A percentile compares a stretch with the other conserved stretches of the same genome.
These are phyloP conservation scores for Ogataea paraovalis DNA, from an alignment of 805 yeast species.

Conservation along the genomic window DNA sequence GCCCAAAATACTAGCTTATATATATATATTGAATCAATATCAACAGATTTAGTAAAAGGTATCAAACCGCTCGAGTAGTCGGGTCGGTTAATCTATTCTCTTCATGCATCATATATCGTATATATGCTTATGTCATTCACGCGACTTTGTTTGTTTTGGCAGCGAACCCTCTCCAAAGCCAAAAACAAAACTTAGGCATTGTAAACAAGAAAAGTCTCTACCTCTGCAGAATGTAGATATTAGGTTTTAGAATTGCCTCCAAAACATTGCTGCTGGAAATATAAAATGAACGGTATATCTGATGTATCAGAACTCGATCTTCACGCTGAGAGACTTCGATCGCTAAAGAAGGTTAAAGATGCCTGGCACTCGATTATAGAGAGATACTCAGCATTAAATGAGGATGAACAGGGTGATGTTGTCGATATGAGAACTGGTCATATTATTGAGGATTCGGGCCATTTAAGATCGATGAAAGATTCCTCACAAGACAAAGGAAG, in stretches of 20 bases:
- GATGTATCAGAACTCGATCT: constrained; percentile 1
- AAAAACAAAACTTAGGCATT: no score
- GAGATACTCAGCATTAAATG: constrained; percentile 46
- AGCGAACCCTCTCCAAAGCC: no score
- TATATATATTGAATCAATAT: no score
- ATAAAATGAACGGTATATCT: not conserved
- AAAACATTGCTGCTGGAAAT: not conserved
- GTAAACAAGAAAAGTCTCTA: no score
- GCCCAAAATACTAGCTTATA: no score
- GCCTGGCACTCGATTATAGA: constrained; percentile 51
- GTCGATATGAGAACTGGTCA: constrained; percentile 64
- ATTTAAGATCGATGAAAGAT: constrained; percentile 44
- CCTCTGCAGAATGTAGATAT: no score
- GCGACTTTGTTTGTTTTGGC: not conserved
- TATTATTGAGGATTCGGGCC: constrained; percentile 66
- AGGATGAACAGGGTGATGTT: constrained; percentile 54
- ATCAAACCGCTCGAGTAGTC: no score
- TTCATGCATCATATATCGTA: no score
- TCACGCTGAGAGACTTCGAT: constrained; percentile 8
- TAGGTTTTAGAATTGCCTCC: no score
- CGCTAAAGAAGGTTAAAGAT: constrained; percentile 18
- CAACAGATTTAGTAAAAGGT: no score
- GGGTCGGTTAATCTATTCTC: no score
- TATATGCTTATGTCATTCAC: not conserved
- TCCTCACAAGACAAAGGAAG: constrained; percentile 20